These are phyloP conservation scores for Tetradesmus lagerheimii DNA, from an alignment of 139 green algal species.

Conservation along the genomic window DNA sequence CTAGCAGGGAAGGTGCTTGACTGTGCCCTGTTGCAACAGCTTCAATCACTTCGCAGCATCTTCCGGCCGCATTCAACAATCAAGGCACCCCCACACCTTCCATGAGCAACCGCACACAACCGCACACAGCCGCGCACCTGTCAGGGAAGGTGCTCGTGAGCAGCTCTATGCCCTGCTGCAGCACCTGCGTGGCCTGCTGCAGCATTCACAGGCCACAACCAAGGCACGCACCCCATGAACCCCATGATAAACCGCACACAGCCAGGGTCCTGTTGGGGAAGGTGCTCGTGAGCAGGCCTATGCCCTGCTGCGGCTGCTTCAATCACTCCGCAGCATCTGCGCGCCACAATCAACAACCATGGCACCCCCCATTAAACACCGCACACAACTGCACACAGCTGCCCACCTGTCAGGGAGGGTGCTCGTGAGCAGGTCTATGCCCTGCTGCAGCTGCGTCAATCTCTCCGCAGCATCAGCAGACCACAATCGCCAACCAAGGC, in stretches of 20 bases:
- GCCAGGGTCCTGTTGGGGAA: slow-evolving; percentile 39
- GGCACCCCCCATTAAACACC: too few species aligned
- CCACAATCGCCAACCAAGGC: too few species aligned
- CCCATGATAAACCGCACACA: too few species aligned
- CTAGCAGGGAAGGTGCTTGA: slow-evolving; percentile 27
- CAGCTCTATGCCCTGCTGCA: slow-evolving; percentile 60
- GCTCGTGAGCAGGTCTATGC: slow-evolving; percentile 51
- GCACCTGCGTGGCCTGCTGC: slow-evolving; percentile 53
- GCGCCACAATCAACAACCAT: too few species aligned
- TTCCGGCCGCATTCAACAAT: too few species aligned
- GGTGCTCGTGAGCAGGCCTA: slow-evolving; percentile 50
- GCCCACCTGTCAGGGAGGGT: slow-evolving; percentile 12
- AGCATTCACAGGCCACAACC: too few species aligned
- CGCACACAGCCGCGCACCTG: slow-evolving; percentile 37
- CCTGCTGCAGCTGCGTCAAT: slow-evolving; percentile 40
- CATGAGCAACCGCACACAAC: slow-evolving; percentile 42
- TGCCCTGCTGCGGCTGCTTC: slow-evolving; percentile 63
- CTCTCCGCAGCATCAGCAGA: background rate
- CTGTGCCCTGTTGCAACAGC: slow-evolving; percentile 42
- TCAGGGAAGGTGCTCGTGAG: slow-evolving; percentile 56
- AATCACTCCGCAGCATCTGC: background rate
- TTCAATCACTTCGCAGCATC: background rate
- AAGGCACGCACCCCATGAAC: too few species aligned
- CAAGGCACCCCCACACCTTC: too few species aligned
- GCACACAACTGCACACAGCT: too few species aligned